These are phyloP conservation scores for Mortierella sp. DNA, from an alignment of 371 early-diverging fungal genomes.

Conservation along the genomic window DNA sequence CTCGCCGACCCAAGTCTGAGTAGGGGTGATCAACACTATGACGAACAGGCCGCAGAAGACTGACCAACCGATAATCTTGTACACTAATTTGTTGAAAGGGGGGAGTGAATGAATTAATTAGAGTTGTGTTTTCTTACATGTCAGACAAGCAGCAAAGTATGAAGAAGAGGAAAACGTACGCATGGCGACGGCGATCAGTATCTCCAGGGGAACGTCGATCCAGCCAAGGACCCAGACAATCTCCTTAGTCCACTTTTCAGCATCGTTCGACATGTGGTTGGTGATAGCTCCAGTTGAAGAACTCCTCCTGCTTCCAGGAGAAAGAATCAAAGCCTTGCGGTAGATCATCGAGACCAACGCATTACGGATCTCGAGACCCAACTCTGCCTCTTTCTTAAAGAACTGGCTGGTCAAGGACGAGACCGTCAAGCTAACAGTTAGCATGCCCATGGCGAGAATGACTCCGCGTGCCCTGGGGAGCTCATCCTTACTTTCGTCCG, in stretches of 20 bases:
- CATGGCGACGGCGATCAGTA: slow-evolving; percentile 2
- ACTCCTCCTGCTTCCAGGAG: slow-evolving; percentile 82
- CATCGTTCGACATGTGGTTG: slow-evolving; percentile 80
- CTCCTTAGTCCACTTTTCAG: slow-evolving; percentile 28
- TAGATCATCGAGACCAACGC: slow-evolving; percentile 90
- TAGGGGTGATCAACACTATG: slow-evolving; percentile 23
- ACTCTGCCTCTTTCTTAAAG: slow-evolving; percentile 9
- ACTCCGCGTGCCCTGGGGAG: background rate
- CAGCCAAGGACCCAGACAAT: slow-evolving; percentile 23
- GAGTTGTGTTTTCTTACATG: background rate
- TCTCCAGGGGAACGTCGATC: slow-evolving; percentile 25
- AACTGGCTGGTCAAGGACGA: slow-evolving; percentile 21
- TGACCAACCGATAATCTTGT: slow-evolving; percentile 1
- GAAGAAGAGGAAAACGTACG: background rate
- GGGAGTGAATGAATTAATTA: background rate
- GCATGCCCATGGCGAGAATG: background rate
- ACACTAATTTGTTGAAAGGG: background rate
- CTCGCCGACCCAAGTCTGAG: slow-evolving; percentile 26
- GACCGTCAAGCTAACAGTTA: slow-evolving; percentile 18
- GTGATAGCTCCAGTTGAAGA: slow-evolving; percentile 86
- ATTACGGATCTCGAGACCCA: slow-evolving; percentile 67
- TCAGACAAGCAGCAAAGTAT: background rate
- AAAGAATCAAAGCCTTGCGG: slow-evolving; percentile 86
- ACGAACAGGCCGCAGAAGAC: slow-evolving; percentile 26
- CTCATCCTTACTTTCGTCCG: background rate